Evolutionary conservation across 805 yeast genomes (phyloP).

Genomic region (Suhomyces canberraensis): DNA sequence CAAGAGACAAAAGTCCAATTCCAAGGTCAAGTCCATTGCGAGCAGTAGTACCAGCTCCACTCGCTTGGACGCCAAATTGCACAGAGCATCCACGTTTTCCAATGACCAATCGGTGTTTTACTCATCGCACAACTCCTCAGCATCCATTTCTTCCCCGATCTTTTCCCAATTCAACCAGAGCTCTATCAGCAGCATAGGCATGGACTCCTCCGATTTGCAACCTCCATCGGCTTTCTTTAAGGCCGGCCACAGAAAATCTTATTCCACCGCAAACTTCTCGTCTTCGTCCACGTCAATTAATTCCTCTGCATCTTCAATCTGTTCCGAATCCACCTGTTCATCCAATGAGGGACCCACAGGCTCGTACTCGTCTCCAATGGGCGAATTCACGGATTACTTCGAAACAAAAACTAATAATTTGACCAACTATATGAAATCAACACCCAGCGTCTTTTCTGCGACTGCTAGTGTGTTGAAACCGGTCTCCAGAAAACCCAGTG

Average conservation of each 20-base stretch:
- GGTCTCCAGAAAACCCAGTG: conserved; percentile 8
- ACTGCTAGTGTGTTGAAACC: conserved; percentile 8
- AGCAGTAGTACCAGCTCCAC: conserved; percentile 4
- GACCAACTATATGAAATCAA: conserved; percentile 2
- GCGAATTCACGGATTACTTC: conserved; percentile 24
- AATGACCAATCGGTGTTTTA: conserved; percentile 19
- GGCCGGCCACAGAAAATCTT: conserved; percentile 14
- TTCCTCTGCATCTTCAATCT: conserved; percentile 29
- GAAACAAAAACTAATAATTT: conserved; percentile 14
- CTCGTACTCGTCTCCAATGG: conserved; percentile 21
- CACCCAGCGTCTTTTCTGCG: neutral
- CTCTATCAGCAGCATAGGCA: conserved; percentile 2
- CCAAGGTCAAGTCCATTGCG: conserved; percentile 7
- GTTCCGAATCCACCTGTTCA: conserved; percentile 24
- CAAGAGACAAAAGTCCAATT: conserved; percentile 28
- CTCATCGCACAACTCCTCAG: conserved; percentile 4
- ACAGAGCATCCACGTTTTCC: conserved; percentile 26
- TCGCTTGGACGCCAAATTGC: conserved; percentile 12
- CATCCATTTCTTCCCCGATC: conserved; percentile 5
- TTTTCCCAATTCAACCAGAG: conserved; percentile 3
- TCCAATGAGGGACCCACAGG: conserved; percentile 31
- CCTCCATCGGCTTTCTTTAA: conserved; percentile 28
- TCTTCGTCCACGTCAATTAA: conserved; percentile 26
- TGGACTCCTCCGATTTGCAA: conserved; percentile 19
- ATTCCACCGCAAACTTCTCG: conserved; percentile 14